A percentile compares a stretch with the other conserved stretches of the same genome.
These are phyloP conservation scores for Cordia subcordata DNA, from an alignment of 257 asterid genomes.

Conservation along the genomic window DNA sequence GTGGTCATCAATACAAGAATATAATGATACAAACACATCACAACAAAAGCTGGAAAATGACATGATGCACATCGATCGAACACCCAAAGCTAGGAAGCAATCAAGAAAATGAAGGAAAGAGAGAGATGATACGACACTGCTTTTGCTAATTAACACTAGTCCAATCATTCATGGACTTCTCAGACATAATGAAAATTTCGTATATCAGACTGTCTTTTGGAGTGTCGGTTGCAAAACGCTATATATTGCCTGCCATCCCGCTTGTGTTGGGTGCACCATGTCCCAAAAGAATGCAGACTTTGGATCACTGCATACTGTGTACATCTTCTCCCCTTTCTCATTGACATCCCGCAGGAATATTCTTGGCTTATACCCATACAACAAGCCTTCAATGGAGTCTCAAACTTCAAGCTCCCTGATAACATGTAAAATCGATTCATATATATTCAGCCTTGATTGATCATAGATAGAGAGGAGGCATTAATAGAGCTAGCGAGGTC, in stretches of 20 bases:
- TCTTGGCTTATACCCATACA: constrained; percentile 51
- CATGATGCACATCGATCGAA: neutral
- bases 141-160: too few species aligned
- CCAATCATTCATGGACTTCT: too few species aligned
- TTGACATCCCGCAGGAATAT: constrained; percentile 52
- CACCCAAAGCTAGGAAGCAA: too few species aligned
- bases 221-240: constrained; percentile 33
- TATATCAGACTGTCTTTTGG: constrained; percentile 11
- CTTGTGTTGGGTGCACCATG: constrained; percentile 67
- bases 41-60: neutral
- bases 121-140: too few species aligned
- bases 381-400: constrained; percentile 68
- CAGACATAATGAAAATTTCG: too few species aligned
- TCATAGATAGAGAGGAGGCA: too few species aligned
- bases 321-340: constrained; percentile 54
- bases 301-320: constrained; percentile 58
- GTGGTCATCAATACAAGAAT: neutral
- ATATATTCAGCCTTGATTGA: neutral
- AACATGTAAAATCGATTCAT: neutral
- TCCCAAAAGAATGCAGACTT: constrained; percentile 80
- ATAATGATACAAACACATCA: neutral
- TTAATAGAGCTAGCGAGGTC: too few species aligned
- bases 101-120: too few species aligned
- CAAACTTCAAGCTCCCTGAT: constrained; percentile 51
- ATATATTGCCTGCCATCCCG: constrained; percentile 82